Base-by-base conservation (phyloP, 805 yeast species). In the Pichia cabralensis region DNA sequence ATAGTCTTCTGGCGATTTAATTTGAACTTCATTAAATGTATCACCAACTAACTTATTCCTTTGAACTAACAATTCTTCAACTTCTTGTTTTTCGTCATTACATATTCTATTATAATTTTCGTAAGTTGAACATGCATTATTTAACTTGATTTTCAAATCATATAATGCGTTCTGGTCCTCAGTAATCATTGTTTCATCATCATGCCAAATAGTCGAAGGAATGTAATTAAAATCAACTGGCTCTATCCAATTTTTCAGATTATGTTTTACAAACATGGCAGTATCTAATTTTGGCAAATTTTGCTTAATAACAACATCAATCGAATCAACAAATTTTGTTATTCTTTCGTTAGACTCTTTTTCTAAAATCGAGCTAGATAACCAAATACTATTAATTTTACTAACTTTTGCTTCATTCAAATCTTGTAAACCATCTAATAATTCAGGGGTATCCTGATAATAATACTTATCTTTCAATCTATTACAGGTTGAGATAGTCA, bases 141-240 rank as follows among this genome's bases (percentile, higher is more conserved):
- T 70, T 39, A 82, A 58, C 34, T 60, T 59, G 37, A 64, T 61
- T 50, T 71, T 75, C 49, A 81, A 58, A 26, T 69, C 72, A 6
- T 69, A 63, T 34, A 79, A 58, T 48, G 76, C 6, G 16, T 19
- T 83, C 6, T 65, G 68, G 28, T 70, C 68, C 5, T 69, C 63
- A 2, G 75, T 68, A 42, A 79, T 66, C 49, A 82, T 68, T 23
- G 71, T 62, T 44, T 85, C 95, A 56, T 92, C 96, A 50, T 92
- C 98, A 58, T 89, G 97, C 98, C 98, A 92, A 27, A 92, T 79
- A 21, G 86, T 77, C 18, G 94, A 78, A 2, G 97, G 96, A 42
- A 82, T 71, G 49, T 81, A 92, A 44, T 74, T 67, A 51, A 81
- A 84, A 59, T 89, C 97, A 6, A 62, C 64, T 1, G 96, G 97